Percentiles rank a stretch among this genome's conserved stretches.
Evolutionary conservation across 768 basidiomycete species (phyloP).

Genomic region (Pleurotus eryngii): DNA sequence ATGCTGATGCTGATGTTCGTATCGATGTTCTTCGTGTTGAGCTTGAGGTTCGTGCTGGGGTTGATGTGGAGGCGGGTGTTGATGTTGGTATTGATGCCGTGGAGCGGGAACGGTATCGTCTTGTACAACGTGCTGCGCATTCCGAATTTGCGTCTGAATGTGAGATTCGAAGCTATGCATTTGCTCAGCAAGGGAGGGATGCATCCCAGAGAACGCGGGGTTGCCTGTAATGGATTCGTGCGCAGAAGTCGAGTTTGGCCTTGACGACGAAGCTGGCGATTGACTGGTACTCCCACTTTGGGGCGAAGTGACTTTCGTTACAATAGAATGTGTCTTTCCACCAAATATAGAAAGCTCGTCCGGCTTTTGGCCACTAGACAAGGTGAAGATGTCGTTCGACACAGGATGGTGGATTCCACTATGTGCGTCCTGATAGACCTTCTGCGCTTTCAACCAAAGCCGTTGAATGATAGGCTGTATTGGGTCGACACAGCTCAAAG

Average conservation of each 20-base stretch:
- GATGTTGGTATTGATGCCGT: conserved; percentile 10
- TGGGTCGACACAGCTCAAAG: neutral
- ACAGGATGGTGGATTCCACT: conserved; percentile 39
- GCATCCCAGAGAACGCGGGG: conserved; percentile 44
- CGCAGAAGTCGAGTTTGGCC: conserved; percentile 14
- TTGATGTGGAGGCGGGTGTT: conserved; percentile 6
- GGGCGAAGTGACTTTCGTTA: conserved; percentile 36
- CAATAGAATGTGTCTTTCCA: conserved; percentile 66
- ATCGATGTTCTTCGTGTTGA: conserved; percentile 8
- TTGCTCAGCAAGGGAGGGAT: conserved; percentile 55
- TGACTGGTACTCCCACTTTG: conserved; percentile 6
- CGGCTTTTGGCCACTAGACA: conserved; percentile 44
- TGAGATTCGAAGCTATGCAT: conserved; percentile 54
- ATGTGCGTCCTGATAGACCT: conserved; percentile 43
- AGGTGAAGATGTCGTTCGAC: conserved; percentile 58
- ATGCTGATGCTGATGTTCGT: no score
- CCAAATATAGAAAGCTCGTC: conserved; percentile 77
- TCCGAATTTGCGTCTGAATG: conserved; percentile 47
- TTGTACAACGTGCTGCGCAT: conserved; percentile 32
- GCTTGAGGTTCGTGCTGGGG: no score
- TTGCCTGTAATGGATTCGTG: conserved; percentile 28
- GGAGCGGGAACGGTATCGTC: conserved; percentile 20
- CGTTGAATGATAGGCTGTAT: conserved; percentile 63
- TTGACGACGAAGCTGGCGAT: conserved; percentile 17
- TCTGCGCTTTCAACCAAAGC: conserved; percentile 57